Evolutionary conservation across 306 rosid species (phyloP).

Genomic region (Quillaja saponaria): DNA sequence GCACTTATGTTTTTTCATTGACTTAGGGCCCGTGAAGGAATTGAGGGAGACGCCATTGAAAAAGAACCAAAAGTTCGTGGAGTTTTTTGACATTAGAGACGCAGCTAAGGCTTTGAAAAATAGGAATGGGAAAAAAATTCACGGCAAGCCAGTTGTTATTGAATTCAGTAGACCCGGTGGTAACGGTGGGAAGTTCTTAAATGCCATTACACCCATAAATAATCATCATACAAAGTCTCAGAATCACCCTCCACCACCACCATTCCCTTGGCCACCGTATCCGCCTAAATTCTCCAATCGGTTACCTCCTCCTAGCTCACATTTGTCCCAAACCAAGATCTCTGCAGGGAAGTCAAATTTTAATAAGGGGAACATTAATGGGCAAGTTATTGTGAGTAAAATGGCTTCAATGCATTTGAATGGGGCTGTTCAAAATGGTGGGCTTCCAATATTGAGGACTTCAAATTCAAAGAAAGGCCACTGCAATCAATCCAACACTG

Average conservation of each 20-base stretch:
- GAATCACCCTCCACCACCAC: conserved; percentile 12
- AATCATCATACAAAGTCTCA: conserved; percentile 8
- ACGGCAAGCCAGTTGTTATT: conserved; percentile 56
- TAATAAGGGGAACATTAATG: conserved; percentile 25
- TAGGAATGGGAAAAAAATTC: conserved; percentile 70
- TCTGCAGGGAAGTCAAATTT: conserved; percentile 12
- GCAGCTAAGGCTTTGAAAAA: conserved; percentile 66
- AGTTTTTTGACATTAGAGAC: conserved; percentile 75
- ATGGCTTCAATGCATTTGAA: conserved; percentile 41
- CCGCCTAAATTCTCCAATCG: conserved; percentile 26
- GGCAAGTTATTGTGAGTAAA: conserved; percentile 22
- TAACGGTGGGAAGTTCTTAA: conserved; percentile 44
- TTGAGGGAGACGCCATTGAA: conserved; percentile 70
- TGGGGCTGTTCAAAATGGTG: conserved; percentile 32
- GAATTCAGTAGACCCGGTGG: conserved; percentile 80
- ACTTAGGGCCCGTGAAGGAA: conserved; percentile 76
- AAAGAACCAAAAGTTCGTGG: conserved; percentile 76
- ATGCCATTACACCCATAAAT: not conserved
- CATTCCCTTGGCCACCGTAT: not conserved
- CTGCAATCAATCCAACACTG: not conserved
- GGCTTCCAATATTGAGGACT: conserved; percentile 2
- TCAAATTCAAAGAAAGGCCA: conserved; percentile 26
- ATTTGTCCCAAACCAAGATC: conserved; percentile 29
- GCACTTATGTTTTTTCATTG: not conserved
- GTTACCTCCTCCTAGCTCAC: conserved; percentile 21